phyloP scores from a whole-genome alignment of 176 grass and related monocot species.

The Ensete ventricosum region DNA sequence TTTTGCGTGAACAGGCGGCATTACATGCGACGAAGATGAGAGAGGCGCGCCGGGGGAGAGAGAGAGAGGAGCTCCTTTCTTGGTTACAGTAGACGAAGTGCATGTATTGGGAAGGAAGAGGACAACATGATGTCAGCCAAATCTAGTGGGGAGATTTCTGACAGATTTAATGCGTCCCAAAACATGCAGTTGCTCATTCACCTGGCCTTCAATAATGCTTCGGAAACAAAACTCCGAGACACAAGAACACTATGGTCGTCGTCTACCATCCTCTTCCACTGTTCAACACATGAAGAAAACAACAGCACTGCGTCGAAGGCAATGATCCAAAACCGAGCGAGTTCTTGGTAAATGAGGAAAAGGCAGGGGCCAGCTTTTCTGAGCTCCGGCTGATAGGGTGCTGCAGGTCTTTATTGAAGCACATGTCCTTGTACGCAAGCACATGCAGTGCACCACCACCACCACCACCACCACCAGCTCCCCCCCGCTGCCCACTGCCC shows the following conservation, averaged over 20 bases:
- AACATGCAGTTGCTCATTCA: slow-evolving; percentile 18
- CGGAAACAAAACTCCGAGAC: background rate
- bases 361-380: slow-evolving; percentile 3
- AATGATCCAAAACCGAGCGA: slow-evolving; percentile 4
- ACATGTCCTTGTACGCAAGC: slow-evolving; percentile 17
- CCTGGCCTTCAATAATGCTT: background rate
- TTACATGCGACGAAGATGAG: slow-evolving; percentile 12
- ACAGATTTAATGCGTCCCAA: slow-evolving; percentile 36
- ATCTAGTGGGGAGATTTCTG: slow-evolving; percentile 41
- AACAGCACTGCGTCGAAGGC: slow-evolving; percentile 5
- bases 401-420: slow-evolving; percentile 1
- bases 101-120: slow-evolving; percentile 19
- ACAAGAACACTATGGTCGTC: background rate
- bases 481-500: too few relatives aligned
- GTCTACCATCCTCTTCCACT: background rate
- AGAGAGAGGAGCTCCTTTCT: slow-evolving; percentile 4
- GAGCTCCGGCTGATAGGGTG: slow-evolving; percentile 2
- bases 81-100: slow-evolving; percentile 23
- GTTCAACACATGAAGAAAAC: background rate
- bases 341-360: slow-evolving; percentile 22
- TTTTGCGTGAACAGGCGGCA: slow-evolving; percentile 13
- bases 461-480: background rate
- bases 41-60: background rate
- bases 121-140: slow-evolving; percentile 43
- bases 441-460: slow-evolving; percentile 12